These are phyloP conservation scores for Phytopythium vexans DNA, from an alignment of 352 stramenopile genomes.

Conservation along the genomic window DNA sequence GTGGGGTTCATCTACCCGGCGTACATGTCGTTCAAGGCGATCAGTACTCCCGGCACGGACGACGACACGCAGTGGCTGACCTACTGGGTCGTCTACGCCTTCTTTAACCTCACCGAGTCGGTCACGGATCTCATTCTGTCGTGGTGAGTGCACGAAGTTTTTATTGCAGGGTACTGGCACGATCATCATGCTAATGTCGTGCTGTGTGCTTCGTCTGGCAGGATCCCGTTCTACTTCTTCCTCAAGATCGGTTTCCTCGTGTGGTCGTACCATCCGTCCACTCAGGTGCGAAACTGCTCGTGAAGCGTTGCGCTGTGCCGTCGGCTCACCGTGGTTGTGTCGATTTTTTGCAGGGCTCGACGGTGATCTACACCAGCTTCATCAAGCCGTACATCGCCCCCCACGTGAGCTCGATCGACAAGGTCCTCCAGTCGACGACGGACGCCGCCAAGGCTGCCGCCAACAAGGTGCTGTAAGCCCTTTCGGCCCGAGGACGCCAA, in stretches of 20 bases:
- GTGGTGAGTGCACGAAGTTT: conserved; percentile 35
- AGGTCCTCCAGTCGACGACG: conserved; percentile 50
- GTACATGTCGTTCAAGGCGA: conserved; percentile 89
- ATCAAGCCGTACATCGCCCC: conserved; percentile 83
- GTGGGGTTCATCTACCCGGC: conserved; percentile 88
- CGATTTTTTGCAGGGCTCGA: conserved; percentile 44
- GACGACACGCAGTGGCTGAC: conserved; percentile 90
- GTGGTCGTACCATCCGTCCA: conserved; percentile 81
- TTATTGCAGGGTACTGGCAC: background rate
- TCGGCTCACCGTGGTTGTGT: background rate
- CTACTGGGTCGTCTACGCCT: conserved; percentile 95
- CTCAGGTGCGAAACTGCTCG: conserved; percentile 24
- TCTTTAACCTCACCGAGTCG: conserved; percentile 95
- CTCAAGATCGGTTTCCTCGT: conserved; percentile 86
- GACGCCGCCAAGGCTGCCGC: conserved; percentile 47
- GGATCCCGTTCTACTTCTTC: conserved; percentile 87
- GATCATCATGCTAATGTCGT: background rate
- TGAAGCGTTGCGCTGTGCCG: background rate
- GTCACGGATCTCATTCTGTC: conserved; percentile 79
- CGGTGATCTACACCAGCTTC: conserved; percentile 79
- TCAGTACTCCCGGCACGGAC: conserved; percentile 61
- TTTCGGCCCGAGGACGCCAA: background rate
- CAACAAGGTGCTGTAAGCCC: conserved; percentile 37
- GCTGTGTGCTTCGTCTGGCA: conserved; percentile 8
- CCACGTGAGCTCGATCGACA: conserved; percentile 67